Evolutionary conservation across 208 protist genomes (phyloP).

Genomic region (Leishmania amazonensis): DNA sequence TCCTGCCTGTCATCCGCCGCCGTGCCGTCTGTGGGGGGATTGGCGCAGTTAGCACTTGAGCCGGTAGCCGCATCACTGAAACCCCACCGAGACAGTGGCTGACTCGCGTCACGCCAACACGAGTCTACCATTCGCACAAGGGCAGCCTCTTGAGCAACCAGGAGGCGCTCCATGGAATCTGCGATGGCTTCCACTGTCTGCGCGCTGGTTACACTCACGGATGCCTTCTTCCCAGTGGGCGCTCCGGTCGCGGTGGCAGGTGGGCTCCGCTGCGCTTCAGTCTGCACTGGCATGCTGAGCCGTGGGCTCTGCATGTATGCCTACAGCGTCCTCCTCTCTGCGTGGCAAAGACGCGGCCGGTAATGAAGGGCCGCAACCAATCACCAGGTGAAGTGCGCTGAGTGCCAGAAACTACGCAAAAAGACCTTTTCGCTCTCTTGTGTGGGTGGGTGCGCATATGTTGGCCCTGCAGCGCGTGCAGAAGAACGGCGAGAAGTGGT

Average conservation of each 20-base stretch:
- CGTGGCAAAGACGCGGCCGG: background rate
- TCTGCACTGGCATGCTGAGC: conserved; percentile 4
- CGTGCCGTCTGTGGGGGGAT: background rate
- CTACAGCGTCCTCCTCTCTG: background rate
- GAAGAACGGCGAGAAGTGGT: background rate
- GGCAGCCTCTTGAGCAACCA: conserved; percentile 41
- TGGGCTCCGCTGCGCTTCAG: background rate
- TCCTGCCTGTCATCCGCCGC: background rate
- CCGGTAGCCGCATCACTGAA: background rate
- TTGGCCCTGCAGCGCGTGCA: background rate
- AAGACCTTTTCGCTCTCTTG: too few relatives aligned
- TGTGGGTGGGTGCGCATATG: background rate
- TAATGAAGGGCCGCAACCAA: background rate
- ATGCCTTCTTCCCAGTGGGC: too few relatives aligned
- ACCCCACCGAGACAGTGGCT: background rate
- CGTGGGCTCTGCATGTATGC: background rate
- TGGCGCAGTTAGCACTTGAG: background rate
- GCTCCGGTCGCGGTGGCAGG: background rate
- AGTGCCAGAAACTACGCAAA: background rate
- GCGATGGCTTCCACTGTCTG: background rate
- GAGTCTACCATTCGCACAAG: conserved; percentile 22
- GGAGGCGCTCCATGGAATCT: conserved; percentile 32
- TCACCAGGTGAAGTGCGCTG: background rate
- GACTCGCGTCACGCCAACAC: background rate
- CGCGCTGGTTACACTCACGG: background rate